Base-by-base conservation (phyloP, 2,329 filamentous ascomycete genomes). In the Colletotrichum trifolii region DNA sequence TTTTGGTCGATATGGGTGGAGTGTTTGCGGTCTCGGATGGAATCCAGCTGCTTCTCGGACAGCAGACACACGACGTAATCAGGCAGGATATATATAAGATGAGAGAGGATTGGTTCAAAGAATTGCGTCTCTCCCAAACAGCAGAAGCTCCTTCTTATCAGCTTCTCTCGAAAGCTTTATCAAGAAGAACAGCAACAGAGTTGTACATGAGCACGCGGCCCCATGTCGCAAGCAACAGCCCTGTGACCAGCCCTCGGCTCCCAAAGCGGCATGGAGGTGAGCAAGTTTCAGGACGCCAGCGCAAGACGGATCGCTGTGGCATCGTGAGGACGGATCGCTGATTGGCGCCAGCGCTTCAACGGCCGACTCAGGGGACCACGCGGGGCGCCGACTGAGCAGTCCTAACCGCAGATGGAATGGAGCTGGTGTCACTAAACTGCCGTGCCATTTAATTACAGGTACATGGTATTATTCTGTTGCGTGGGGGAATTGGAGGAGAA, bases 191-290 rank as follows among this genome's bases (percentile, higher is more conserved):
- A 39, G 57, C 38, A 46, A 40, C 57, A 39, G 17, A 33, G 39
- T 65, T n/a, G 62, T 50, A 65, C 57, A 65, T 62, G 62, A 65
- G 39, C 55, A 58, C 62, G 25, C 25, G 25, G 25, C 25, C 25
- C 25, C 25, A 25, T 25, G 25, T 25, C 25, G 25, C 25, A 65
- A 65, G 62, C 62, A 65, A 50, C 57, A 62, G 62, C 62, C 62
- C 52, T 65, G 62, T 65, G 62, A 65, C 52, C 62, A 60, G 46
- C 62, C 47, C 45, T 58, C 62, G 57, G 48, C 40, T 52, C 62
- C 58, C 58, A 65, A 65, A 65, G 61, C 57, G 62, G 62, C 52
- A 65, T 65, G 40, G 62, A 65, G 58, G 62, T 65, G 62, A 65
- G 62, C 62, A 65, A 54, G 62, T 65, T 65, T 65, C 62, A 65